Evolutionary conservation across 1,139 yeast genomes (phyloP), one percentile per base, ranked within the genome.

Genomic region (Yamadazyma aaseri): DNA sequence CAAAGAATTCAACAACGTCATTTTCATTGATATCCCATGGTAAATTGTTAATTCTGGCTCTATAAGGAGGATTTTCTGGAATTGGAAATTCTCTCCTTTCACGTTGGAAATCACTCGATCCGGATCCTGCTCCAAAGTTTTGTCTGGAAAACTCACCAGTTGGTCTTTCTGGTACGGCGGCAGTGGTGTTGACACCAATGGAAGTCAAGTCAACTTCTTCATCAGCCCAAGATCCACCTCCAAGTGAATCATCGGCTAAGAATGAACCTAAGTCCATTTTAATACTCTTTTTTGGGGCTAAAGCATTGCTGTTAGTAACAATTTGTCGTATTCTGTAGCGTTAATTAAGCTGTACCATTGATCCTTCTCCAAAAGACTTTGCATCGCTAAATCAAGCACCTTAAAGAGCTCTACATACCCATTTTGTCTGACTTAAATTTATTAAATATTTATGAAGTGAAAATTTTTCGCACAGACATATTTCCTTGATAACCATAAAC

Each of bases 51-150:
- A 92, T 73, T 60, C 89, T 79, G 14, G 96, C 97, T 53, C 86
- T 84, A 71, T 65, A 94, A 36, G 99, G 99, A 20, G 97, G 90
- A 36, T 68, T 73, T 52, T 89, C 95, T 31, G 99, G 99, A 42
- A 94, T 72, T 29, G 96, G 96, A 52, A 66, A 84, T 53, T 81
- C 92, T 44, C 71, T 75, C 60, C 86, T 76, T 44, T 73, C 68
- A 36, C 17, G 8, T 13, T 17, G 32, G 10, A 23, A 29, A 17
- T 16, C 26, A 12, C 21, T 21, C 10, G 26, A 22, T 10, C 18
- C 26, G 7, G 30, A 22, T 9, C 26, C 26, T 10, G 20, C 10
- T 25, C 37, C 36, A 26, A 35, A 36, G n/a, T 18, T 20, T 15
- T 17, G 18, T 17, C 31, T 28, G 6, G 33, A 23, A 17, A 38